Evolutionary conservation across 192 early-diverging fungal species (phyloP).

Genomic region (Umbelopsis vinacea): DNA sequence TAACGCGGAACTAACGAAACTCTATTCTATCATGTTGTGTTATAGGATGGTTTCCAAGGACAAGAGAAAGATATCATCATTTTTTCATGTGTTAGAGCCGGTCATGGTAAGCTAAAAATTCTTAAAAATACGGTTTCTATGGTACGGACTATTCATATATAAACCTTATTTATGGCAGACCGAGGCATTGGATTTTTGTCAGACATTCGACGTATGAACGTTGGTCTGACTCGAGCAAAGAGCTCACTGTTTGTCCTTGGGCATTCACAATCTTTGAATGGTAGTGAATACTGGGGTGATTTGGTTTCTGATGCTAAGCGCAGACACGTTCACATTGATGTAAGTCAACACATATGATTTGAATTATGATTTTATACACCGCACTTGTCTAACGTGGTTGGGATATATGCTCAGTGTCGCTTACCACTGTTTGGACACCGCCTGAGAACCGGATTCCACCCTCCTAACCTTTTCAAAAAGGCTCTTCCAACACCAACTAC

Average conservation of each 20-base stretch:
- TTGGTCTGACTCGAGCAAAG: constrained; percentile 86
- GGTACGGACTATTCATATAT: background rate
- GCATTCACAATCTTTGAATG: constrained; percentile 60
- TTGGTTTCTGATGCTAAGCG: constrained; percentile 71
- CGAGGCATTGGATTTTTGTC: constrained; percentile 80
- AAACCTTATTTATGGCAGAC: constrained; percentile 15
- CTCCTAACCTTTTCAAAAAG: constrained; percentile 22
- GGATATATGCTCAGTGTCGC: constrained; percentile 5
- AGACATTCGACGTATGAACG: constrained; percentile 90
- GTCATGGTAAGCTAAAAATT: constrained; percentile 20
- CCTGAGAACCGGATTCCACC: background rate
- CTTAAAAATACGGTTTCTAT: background rate
- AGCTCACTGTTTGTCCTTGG: constrained; percentile 85
- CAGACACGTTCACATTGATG: constrained; percentile 43
- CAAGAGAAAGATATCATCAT: constrained; percentile 98
- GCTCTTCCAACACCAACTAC: background rate
- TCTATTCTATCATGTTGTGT: background rate
- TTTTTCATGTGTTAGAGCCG: constrained; percentile 91
- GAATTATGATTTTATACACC: background rate
- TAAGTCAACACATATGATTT: constrained; percentile 14
- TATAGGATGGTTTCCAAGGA: constrained; percentile 91
- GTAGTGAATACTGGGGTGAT: constrained; percentile 71
- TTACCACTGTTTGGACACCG: constrained; percentile 25
- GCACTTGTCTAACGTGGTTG: background rate
- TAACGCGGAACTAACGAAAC: too few relatives aligned